A percentile compares a stretch with the other conserved stretches of the same genome.
Evolutionary conservation across 1,284 basidiomycete species (phyloP).

Genomic region (Sporisorium graminicola): DNA sequence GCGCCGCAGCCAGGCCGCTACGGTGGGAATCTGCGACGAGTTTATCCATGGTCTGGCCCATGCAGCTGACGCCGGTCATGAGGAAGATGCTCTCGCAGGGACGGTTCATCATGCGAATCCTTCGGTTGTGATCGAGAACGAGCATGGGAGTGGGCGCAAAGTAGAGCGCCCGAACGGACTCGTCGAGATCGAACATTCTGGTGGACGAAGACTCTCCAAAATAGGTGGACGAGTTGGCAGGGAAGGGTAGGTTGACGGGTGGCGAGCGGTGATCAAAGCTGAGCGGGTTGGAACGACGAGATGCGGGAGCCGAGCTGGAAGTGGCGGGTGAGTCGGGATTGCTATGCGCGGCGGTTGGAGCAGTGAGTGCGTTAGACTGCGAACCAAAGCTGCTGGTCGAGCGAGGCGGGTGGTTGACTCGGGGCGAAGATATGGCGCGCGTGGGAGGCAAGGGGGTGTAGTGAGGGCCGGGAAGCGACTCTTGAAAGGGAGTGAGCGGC

Average conservation of each 20-base stretch:
- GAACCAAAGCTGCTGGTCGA: slow-evolving; percentile 25
- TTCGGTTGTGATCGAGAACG: slow-evolving; percentile 59
- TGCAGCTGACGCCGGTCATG: slow-evolving; percentile 49
- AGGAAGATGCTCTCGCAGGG: slow-evolving; percentile 59
- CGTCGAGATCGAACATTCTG: slow-evolving; percentile 66
- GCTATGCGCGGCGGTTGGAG: slow-evolving; percentile 2
- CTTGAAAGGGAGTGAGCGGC: slow-evolving; percentile 27
- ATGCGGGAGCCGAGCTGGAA: slow-evolving; percentile 8
- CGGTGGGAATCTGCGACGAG: slow-evolving; percentile 37
- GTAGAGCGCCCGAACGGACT: slow-evolving; percentile 64
- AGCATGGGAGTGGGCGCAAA: slow-evolving; percentile 64
- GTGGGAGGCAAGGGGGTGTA: slow-evolving; percentile 39
- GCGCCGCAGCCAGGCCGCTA: slow-evolving; percentile 29
- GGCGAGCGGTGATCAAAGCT: slow-evolving; percentile 18
- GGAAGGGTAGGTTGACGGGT: slow-evolving; percentile 31
- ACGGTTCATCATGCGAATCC: slow-evolving; percentile 63
- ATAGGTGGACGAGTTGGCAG: slow-evolving; percentile 28
- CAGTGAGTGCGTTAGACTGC: neutral
- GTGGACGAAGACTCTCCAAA: slow-evolving; percentile 30
- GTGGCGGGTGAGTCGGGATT: slow-evolving; percentile 29
- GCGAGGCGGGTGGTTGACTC: slow-evolving; percentile 10
- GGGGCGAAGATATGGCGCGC: slow-evolving; percentile 32
- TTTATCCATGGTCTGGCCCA: slow-evolving; percentile 58
- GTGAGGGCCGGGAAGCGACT: slow-evolving; percentile 29
- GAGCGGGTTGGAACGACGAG: slow-evolving; percentile 11